Base-by-base conservation (phyloP, 2,329 filamentous ascomycete genomes). In the Ceratocystis lukuohia region DNA sequence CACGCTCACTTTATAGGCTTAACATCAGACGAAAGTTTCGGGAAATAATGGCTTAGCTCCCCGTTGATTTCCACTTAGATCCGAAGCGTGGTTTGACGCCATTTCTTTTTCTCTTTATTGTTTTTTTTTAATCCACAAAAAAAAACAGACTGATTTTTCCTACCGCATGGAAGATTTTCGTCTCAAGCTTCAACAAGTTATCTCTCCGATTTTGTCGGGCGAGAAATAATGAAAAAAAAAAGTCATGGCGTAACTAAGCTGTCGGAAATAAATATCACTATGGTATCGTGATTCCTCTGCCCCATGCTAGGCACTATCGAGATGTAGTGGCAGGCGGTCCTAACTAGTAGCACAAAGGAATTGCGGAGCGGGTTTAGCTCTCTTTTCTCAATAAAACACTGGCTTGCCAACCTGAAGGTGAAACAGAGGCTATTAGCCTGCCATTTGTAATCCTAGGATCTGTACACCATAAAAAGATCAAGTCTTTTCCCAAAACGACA, bases 351-450 rank as follows among this genome's bases (percentile, higher is more conserved):
- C 46, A 20, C 17, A 50, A 20, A 20, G 17, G 48, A 25, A 53
- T 12, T 20, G 12, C 20, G 25, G 20, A 53, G 7, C 20, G 20
- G 20, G 48, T 25, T 25, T 53, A 53, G 48, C 25, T 8, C 48
- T 25, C n/a, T 53, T 53, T 53, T 53, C 48, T 53, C 48, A 53
- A 25, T 53, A 20, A 59, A 59, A 59, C 12, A 30, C 53, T 30
- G 53, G 53, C 53, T 59, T 59, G 53, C 53, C 53, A 33, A 59
- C 53, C 53, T 59, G 53, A 59, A 33, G 53, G 53, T 59, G 53
- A 59, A 59, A 59, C 53, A 59, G 25, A 59, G 53, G 22, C 53
- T 50, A 50, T n/a, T n/a, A 59, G 15, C 25, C 28, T 33, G n/a
- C 25, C 28, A 33, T 6, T 59, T 33, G 28, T 15, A 30, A 6